phyloP scores from a whole-genome alignment of 208 protist genomes.

The Novymonas esmeraldas region DNA sequence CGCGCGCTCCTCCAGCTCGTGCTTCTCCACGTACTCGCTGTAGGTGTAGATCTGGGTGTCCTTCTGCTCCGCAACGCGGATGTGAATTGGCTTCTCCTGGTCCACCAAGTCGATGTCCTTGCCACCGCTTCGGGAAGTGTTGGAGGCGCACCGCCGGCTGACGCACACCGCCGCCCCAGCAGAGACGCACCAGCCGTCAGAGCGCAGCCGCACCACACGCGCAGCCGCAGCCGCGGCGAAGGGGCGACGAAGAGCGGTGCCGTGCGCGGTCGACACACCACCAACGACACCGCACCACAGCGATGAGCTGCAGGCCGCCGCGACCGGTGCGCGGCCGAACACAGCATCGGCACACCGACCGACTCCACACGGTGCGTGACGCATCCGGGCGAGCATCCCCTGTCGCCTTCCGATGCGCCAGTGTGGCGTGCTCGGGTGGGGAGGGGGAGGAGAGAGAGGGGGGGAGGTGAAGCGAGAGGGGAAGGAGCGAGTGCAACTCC shows the following conservation, averaged over 20 bases:
- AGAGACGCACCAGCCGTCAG: too few species aligned
- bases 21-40: slow-evolving; percentile 79
- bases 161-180: background rate
- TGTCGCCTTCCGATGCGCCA: too few species aligned
- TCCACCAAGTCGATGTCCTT: slow-evolving; percentile 78
- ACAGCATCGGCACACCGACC: too few species aligned
- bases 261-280: background rate
- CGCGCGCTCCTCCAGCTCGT: slow-evolving; percentile 57
- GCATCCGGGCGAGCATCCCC: background rate
- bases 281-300: background rate
- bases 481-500: background rate
- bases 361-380: background rate
- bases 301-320: slow-evolving; percentile 1
- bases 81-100: slow-evolving; percentile 67
- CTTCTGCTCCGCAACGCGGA: slow-evolving; percentile 72
- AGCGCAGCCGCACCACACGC: too few species aligned
- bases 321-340: background rate
- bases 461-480: background rate
- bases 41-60: slow-evolving; percentile 83
- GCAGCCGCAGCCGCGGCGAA: too few species aligned
- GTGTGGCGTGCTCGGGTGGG: too few species aligned
- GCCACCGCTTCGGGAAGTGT: slow-evolving; percentile 46
- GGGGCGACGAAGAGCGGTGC: background rate
- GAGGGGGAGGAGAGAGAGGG: background rate
- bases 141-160: slow-evolving; percentile 28